These are phyloP conservation scores for Leptographium lundbergii DNA, from an alignment of 2,329 filamentous ascomycete genomes.

Conservation along the genomic window DNA sequence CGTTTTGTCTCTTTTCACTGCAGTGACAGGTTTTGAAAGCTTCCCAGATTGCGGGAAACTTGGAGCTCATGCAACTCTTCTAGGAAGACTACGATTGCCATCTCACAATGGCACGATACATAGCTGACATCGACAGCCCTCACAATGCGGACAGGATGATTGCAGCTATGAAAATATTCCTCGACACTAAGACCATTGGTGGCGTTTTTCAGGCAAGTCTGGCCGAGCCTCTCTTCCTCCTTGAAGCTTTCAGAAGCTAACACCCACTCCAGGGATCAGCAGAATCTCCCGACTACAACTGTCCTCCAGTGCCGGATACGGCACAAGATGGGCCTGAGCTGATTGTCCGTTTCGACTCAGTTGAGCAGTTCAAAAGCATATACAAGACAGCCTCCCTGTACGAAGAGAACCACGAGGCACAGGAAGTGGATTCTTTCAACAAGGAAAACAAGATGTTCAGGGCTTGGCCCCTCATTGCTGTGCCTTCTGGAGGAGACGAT, in stretches of 20 bases:
- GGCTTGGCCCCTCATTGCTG: constrained; percentile 9
- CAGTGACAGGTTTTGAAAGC: too few species aligned
- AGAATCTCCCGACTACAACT: background rate
- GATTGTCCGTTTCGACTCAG: constrained; percentile 5
- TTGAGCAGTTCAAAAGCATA: constrained; percentile 8
- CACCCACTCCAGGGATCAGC: background rate
- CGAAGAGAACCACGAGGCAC: constrained; percentile 9
- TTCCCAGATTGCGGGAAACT: background rate
- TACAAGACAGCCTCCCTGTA: constrained; percentile 8
- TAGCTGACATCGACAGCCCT: constrained; percentile 1
- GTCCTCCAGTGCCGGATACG: background rate
- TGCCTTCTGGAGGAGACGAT: constrained; percentile 2
- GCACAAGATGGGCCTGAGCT: background rate
- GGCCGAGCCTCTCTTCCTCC: background rate
- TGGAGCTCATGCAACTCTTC: background rate
- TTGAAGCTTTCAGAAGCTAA: background rate
- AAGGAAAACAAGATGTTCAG: constrained; percentile 13
- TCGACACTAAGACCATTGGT: background rate
- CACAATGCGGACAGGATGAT: background rate
- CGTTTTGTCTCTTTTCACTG: background rate
- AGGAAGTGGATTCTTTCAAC: constrained; percentile 23
- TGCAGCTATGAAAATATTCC: background rate
- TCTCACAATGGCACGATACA: background rate
- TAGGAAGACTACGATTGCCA: background rate
- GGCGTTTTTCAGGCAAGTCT: constrained; percentile 4